Evolutionary conservation across 176 grass and related monocot genomes (phyloP), one percentile per base, ranked within the genome.

Genomic region (Leersia perrieri): DNA sequence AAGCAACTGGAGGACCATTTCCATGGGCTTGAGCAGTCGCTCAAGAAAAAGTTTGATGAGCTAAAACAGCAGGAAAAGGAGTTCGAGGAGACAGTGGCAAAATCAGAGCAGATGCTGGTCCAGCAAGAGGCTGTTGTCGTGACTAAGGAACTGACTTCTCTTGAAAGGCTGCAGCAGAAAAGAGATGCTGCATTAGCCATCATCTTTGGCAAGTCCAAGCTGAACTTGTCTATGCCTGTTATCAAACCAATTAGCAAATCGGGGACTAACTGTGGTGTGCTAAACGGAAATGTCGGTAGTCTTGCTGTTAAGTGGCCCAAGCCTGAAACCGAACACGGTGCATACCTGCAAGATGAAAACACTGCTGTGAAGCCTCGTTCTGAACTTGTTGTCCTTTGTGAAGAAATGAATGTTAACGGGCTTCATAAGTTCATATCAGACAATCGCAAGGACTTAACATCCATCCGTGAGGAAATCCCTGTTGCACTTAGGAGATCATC

Each of bases 1-100:
- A 91, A 91, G 80, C 88, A 97, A 66, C 91, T 97, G 28, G 91
- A 97, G 77, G 94, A 93, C 35, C 94, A 97, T 85, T 97, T 97
- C 67, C 90, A 84, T 67, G 94, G 91, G 0, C 94, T 97, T 22
- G 91, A 97, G 42, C 83, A 81, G 33, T 93, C 94, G 3, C 73
- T 97, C n/a, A 93, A 91, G 68, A 83, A 74, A 71, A 88, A 83
- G 61, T 89, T 93, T 73, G 61, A 87, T 27, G 94, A 89, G 64
- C 80, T 97, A 3, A 87, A 93, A 82, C 44, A 79, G 61, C 86
- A 93, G 73, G 94, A 97, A 51, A 88, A 57, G 47, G 88, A 91
- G 86, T 97, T 91, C 61, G 77, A 68, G 35, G 74, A 57, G 72
- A 79, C 78, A 3, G 33, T 89, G 6, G 82, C 33, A 9, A 80